A percentile compares a stretch with the other conserved stretches of the same genome.
These are phyloP conservation scores for Tubosaeta sp. DNA, from an alignment of 768 basidiomycete species.

Conservation along the genomic window DNA sequence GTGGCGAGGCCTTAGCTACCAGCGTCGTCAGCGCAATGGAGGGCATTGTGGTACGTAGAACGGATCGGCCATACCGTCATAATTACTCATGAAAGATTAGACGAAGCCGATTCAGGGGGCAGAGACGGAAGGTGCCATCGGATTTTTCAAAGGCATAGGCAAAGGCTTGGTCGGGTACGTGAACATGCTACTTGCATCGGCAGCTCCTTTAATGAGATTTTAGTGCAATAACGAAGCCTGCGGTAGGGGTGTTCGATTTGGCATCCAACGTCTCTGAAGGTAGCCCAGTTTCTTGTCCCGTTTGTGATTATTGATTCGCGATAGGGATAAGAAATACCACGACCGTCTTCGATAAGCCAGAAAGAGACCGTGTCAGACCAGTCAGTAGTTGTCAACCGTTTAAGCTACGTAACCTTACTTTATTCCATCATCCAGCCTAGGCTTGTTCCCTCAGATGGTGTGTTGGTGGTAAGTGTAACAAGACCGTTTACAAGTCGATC, in stretches of 20 bases:
- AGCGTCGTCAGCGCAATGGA: conserved; percentile 96
- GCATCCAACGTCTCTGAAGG: conserved; percentile 94
- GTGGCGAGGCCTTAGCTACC: conserved; percentile 89
- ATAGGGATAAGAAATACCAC: conserved; percentile 96
- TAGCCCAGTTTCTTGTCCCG: conserved; percentile 21
- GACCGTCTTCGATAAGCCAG: conserved; percentile 92
- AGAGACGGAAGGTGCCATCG: conserved; percentile 87
- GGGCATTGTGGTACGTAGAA: conserved; percentile 72
- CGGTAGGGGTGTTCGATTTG: conserved; percentile 93
- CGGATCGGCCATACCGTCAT: conserved; percentile 2
- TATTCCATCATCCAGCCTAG: conserved; percentile 55
- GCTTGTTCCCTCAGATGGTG: conserved; percentile 80
- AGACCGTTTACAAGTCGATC: background rate
- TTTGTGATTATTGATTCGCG: background rate
- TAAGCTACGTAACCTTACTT: conserved; percentile 1
- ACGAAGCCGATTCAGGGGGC: conserved; percentile 98
- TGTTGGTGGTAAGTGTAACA: conserved; percentile 63
- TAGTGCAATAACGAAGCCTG: conserved; percentile 93
- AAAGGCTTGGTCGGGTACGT: conserved; percentile 89
- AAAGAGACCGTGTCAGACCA: conserved; percentile 80
- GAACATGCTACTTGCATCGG: background rate
- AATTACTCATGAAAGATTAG: conserved; percentile 37
- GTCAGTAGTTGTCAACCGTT: conserved; percentile 38
- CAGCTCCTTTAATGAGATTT: background rate
- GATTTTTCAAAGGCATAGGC: conserved; percentile 97